Evolutionary conservation across 129 eudicot genomes (phyloP).

Genomic region (Flaveria sonorensis): DNA sequence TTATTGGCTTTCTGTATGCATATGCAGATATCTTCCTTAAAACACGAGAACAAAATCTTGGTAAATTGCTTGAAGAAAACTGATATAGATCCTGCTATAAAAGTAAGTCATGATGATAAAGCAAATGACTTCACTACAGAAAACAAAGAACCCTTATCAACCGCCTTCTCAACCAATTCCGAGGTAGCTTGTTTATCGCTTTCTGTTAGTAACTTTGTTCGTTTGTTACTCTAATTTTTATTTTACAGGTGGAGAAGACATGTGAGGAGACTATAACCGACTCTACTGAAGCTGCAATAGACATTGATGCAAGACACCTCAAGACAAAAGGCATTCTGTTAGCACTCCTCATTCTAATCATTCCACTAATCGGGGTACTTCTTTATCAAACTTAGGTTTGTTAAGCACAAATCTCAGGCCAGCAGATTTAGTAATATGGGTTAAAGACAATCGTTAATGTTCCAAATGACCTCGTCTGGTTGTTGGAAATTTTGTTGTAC

Average conservation of each 20-base stretch:
- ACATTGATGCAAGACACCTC: slow-evolving; percentile 71
- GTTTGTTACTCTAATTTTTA: slow-evolving; percentile 10
- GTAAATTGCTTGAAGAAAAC: slow-evolving; percentile 38
- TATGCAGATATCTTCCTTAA: slow-evolving; percentile 67
- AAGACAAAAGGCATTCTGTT: slow-evolving; percentile 38
- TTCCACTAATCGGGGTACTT: slow-evolving; percentile 42
- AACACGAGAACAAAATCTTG: slow-evolving; percentile 51
- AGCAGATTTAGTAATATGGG: not conserved
- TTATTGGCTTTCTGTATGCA: slow-evolving; percentile 18
- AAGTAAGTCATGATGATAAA: slow-evolving; percentile 32
- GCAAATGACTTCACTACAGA: slow-evolving; percentile 26
- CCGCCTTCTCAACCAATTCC: slow-evolving; percentile 31
- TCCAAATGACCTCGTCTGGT: slow-evolving; percentile 28
- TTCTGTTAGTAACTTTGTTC: not conserved
- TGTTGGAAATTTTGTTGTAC: slow-evolving; percentile 34
- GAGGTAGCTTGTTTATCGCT: slow-evolving; percentile 34
- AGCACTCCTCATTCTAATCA: slow-evolving; percentile 35
- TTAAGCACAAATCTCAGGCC: not conserved
- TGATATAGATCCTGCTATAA: slow-evolving; percentile 26
- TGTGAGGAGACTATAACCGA: not conserved
- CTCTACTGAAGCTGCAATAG: slow-evolving; percentile 37
- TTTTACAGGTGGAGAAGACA: slow-evolving; percentile 38
- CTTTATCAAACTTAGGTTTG: slow-evolving; percentile 29
- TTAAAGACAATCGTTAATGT: slow-evolving; percentile 22
- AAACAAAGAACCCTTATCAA: slow-evolving; percentile 36